phyloP scores from a whole-genome alignment of 306 rosid species.

The Acacia crassicarpa region DNA sequence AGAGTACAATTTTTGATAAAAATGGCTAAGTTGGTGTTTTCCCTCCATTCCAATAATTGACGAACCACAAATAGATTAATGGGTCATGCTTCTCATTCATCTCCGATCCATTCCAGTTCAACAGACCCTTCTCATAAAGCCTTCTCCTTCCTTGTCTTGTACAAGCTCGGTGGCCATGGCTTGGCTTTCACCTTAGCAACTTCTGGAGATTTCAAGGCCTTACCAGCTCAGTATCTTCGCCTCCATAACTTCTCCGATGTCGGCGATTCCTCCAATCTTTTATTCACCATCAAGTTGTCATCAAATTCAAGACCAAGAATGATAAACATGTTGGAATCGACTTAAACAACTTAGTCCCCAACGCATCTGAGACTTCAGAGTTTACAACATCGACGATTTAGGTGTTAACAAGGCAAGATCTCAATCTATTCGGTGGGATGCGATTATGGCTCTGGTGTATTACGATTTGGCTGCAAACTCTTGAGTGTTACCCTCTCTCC shows the following conservation, averaged over 20 bases:
- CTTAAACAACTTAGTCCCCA: constrained; percentile 54
- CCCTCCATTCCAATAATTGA: constrained; percentile 50
- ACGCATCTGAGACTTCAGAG: constrained; percentile 45
- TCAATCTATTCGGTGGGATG: constrained; percentile 53
- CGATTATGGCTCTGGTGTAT: constrained; percentile 66
- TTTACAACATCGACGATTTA: constrained; percentile 43
- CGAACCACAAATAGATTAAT: too few species aligned
- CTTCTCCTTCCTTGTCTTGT: constrained; percentile 68
- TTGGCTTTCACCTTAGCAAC: constrained; percentile 62
- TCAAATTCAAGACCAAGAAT: constrained; percentile 62
- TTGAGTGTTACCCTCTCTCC: constrained; percentile 47
- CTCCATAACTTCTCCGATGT: constrained; percentile 45
- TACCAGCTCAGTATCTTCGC: constrained; percentile 73
- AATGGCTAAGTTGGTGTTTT: too few species aligned
- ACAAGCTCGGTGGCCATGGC: constrained; percentile 80
- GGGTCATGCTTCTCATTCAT: too few species aligned
- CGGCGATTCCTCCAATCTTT: constrained; percentile 58
- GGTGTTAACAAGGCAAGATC: constrained; percentile 32
- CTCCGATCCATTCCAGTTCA: too few species aligned
- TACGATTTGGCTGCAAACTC: constrained; percentile 42
- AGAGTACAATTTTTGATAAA: too few species aligned
- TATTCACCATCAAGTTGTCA: constrained; percentile 82
- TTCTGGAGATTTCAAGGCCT: constrained; percentile 49
- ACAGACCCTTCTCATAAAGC: constrained; percentile 31
- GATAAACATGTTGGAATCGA: constrained; percentile 28